Evolutionary conservation across 2,329 filamentous ascomycete species (phyloP), one percentile per base, ranked within the genome.

Genomic region (Aspergillus latus): DNA sequence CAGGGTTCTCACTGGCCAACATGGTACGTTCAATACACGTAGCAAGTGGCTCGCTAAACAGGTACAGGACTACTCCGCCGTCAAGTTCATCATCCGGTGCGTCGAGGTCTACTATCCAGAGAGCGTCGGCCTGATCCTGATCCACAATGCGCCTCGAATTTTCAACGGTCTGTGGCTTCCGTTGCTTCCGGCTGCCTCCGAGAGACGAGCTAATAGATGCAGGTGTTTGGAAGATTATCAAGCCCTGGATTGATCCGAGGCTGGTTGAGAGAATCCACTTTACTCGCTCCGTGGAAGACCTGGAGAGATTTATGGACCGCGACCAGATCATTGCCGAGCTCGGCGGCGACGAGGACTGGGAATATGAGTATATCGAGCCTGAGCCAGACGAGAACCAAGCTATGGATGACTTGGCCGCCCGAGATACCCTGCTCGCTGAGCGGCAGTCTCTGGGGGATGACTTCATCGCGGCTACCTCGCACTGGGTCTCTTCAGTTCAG

Each of bases 51-150:
- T 21, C 21, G 21, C 47, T 56, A 21, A 43, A 55, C 21, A 36
- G 2, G 9, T 6, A 11, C 49, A 87, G 85, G 93, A 97, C 72
- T 96, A 96, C 73, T 85, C 88, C 0, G 90, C 92, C 0, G 89
- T 97, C 55, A 97, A 96, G 70, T 97, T 97, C 76, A 96, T 97
- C 86, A 96, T 97, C 73, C 93, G 94, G 73, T 95, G 90, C 72
- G 97, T 97, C 70, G 92, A 97, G 78, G 92, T 92, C 55, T 96
- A 97, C 71, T 97, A 97, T 66, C 93, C 93, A 0, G 93, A 97
- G 72, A 92, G 85, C 45, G 82, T 97, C 1, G 92, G 92, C 15
- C 83, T 87, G 1, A 88, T 97, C 5, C 82, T 97, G 40, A 89
- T 97, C 37, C 93, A 97, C 78, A 96, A 96, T 72, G 86, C 92